phyloP scores from a whole-genome alignment of 2,329 filamentous ascomycete species.

The Coniochaeta pulveracea region DNA sequence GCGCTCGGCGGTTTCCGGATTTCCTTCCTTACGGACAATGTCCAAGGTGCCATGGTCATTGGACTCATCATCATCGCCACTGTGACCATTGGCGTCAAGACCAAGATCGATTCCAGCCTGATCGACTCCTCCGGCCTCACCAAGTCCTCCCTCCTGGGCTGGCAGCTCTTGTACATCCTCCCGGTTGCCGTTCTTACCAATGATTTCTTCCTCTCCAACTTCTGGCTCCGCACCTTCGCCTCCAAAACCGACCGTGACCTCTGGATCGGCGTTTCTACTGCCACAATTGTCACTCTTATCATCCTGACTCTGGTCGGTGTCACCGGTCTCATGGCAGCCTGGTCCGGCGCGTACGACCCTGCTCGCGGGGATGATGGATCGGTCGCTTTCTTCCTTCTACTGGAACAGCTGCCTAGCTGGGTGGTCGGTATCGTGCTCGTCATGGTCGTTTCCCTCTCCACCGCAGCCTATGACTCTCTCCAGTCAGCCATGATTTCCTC shows the following conservation, averaged over 20 bases:
- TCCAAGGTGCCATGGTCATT: conserved; percentile 70
- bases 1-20: conserved; percentile 74
- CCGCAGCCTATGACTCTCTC: conserved; percentile 68
- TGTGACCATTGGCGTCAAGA: conserved; percentile 67
- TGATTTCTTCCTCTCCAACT: conserved; percentile 76
- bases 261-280: conserved; percentile 61
- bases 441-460: conserved; percentile 68
- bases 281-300: conserved; percentile 51
- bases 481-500: conserved; percentile 81
- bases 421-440: conserved; percentile 73
- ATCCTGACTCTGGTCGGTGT: conserved; percentile 64
- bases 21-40: conserved; percentile 73
- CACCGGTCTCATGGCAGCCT: conserved; percentile 64
- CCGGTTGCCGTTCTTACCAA: conserved; percentile 73
- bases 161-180: conserved; percentile 78
- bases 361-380: conserved; percentile 38
- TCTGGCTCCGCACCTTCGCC: conserved; percentile 77
- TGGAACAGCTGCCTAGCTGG: conserved; percentile 64
- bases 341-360: conserved; percentile 63
- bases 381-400: conserved; percentile 64
- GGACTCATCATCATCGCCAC: conserved; percentile 64
- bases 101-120: conserved; percentile 56
- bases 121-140: conserved; percentile 59
- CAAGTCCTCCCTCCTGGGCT: conserved; percentile 61
- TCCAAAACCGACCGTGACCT: conserved; percentile 70